phyloP scores from a whole-genome alignment of 2,329 filamentous ascomycete species.

The Fusarium sp. region DNA sequence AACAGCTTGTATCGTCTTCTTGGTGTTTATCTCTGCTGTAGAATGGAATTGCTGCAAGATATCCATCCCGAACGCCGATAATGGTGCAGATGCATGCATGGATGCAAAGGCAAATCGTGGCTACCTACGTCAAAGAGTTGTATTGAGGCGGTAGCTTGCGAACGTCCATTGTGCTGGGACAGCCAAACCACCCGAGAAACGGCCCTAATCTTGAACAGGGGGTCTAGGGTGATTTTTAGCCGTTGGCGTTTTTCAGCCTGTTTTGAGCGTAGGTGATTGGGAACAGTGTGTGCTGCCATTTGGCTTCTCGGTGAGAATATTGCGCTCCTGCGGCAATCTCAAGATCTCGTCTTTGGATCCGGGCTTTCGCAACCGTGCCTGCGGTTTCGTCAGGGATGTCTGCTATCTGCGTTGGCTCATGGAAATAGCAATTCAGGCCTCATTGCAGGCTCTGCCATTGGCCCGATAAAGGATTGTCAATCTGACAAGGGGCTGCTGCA shows the following conservation, averaged over 20 bases:
- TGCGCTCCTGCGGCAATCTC: neutral
- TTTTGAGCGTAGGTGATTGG: neutral
- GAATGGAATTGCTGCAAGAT: neutral
- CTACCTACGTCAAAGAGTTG: neutral
- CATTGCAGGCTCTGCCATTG: conserved; percentile 16
- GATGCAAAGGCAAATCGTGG: neutral
- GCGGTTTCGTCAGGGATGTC: conserved; percentile 28
- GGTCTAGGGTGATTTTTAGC: conserved; percentile 5
- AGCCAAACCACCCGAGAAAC: conserved; percentile 8
- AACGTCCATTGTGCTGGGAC: neutral
- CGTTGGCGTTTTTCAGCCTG: conserved; percentile 1
- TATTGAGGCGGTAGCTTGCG: conserved; percentile 1
- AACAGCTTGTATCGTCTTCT: neutral
- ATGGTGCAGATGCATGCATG: neutral
- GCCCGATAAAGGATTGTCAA: conserved; percentile 20
- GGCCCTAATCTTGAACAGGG: conserved; percentile 19
- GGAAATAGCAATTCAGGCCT: conserved; percentile 22
- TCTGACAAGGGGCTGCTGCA: conserved; percentile 13
- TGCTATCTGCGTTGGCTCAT: conserved; percentile 17
- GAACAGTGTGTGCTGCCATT: neutral
- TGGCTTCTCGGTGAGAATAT: neutral
- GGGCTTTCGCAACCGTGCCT: neutral
- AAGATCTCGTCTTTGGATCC: conserved; percentile 8
- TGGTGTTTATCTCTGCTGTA: neutral
- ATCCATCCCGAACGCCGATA: neutral